Conservation (phyloP, 495 filamentous ascomycete species). For the Bathelium albidoporum region DNA sequence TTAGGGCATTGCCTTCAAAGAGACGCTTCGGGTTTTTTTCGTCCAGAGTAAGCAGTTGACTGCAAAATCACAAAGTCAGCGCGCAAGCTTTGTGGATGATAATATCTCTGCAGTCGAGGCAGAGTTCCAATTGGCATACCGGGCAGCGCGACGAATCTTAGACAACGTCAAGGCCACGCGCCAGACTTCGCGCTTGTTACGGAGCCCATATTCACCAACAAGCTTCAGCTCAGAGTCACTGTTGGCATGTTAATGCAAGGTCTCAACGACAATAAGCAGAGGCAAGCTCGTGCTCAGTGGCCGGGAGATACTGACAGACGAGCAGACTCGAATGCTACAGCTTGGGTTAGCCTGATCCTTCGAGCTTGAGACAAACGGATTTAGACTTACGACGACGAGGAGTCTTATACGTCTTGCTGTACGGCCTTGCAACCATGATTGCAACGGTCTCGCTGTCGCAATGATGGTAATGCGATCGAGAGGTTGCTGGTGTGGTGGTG, state of each 20-base stretch:
- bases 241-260: constrained; percentile 40
- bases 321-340: constrained; percentile 79
- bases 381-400: constrained; percentile 43
- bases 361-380: neutral
- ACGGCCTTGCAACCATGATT: constrained; percentile 47
- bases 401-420: constrained; percentile 99
- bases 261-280: constrained; percentile 85
- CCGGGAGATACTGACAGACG: constrained; percentile 92
- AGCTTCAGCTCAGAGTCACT: constrained; percentile 99
- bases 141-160: constrained; percentile 99
- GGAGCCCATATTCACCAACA: constrained; percentile 97
- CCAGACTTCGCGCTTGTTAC: constrained; percentile 99
- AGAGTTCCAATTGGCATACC: constrained; percentile 47
- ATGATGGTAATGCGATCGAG: constrained; percentile 5
- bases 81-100: neutral
- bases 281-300: constrained; percentile 98
- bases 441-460: constrained; percentile 6
- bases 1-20: constrained; percentile 99
- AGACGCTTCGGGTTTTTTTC: constrained; percentile 99
- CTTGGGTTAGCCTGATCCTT: neutral
- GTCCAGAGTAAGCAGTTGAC: constrained; percentile 98
- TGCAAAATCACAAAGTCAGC: constrained; percentile 26
- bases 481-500: constrained; percentile 9
- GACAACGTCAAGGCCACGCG: constrained; percentile 97
- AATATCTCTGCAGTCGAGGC: neutral